phyloP scores from a whole-genome alignment of 2,329 filamentous ascomycete species.

The Aspergillus calidoustus region DNA sequence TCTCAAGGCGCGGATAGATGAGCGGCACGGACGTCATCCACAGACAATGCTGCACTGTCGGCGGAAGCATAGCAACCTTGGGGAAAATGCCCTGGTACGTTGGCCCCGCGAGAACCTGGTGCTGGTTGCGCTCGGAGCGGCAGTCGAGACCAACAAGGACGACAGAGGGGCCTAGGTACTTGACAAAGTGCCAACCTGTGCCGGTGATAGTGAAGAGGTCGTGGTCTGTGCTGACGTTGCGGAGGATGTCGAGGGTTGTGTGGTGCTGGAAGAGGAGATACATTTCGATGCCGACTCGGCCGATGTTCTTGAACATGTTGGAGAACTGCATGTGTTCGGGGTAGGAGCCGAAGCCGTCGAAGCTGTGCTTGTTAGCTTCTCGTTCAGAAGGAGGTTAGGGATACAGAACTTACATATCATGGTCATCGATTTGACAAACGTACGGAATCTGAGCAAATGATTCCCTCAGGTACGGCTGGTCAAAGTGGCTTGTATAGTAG shows the following conservation, averaged over 20 bases:
- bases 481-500: slow-evolving; percentile 98
- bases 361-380: slow-evolving; percentile 58
- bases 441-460: slow-evolving; percentile 98
- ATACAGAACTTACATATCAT: slow-evolving; percentile 80
- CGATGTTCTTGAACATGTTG: slow-evolving; percentile 97
- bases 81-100: slow-evolving; percentile 98
- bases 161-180: slow-evolving; percentile 89
- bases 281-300: slow-evolving; percentile 93
- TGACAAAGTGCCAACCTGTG: slow-evolving; percentile 98
- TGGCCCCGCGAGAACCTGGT: slow-evolving; percentile 90
- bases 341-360: slow-evolving; percentile 96
- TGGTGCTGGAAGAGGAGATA: slow-evolving; percentile 98
- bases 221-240: slow-evolving; percentile 82
- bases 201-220: slow-evolving; percentile 97
- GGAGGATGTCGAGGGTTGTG: slow-evolving; percentile 89
- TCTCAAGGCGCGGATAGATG: slow-evolving; percentile 87
- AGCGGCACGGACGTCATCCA: slow-evolving; percentile 94
- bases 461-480: slow-evolving; percentile 91
- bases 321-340: slow-evolving; percentile 98
- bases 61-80: slow-evolving; percentile 86
- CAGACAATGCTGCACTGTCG: slow-evolving; percentile 93
- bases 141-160: slow-evolving; percentile 90
- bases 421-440: slow-evolving; percentile 89
- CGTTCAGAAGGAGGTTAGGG: background rate
- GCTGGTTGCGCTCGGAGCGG: slow-evolving; percentile 85